Base-by-base conservation (phyloP, 768 basidiomycete species). In the Leccinum incarnatum region DNA sequence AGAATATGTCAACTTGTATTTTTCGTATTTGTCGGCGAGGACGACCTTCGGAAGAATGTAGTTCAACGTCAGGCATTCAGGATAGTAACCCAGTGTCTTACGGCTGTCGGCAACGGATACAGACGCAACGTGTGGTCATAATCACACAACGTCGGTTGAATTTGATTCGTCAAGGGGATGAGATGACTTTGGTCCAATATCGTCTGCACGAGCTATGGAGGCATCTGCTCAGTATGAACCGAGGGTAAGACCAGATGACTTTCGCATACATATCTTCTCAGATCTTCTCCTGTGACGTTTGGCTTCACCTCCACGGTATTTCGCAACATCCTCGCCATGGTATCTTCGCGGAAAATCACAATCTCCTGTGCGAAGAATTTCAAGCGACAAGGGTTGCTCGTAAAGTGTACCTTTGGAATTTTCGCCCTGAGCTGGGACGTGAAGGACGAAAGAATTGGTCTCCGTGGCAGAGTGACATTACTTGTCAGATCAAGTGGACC, bases 341-440 rank as follows among this genome's bases (percentile, higher is more conserved):
- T 72, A 70, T 98, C 94, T 65, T 98, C 93, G 45, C 97, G 79
- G 68, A 91, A 97, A 25, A 99, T 76, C 47, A 98, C 95, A 54
- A 99, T 86, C 75, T 99, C 97, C 70, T 98, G 95, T 29, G 91
- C 85, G 70, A 95, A 95, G 69, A 97, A 98, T 66, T 92, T 91
- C 66, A 98, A 84, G 19, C 97, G 85, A 74, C 94, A 96, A 2
- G 97, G 97, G 72, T 98, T 97, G 37, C 86, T 89, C 8, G 85
- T 87, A 67, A 98, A 89, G 65, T 90, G 85, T 1, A 87, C 81
- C 67, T 90, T 89, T 0, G 94, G 91, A 27, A 98, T 72, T 64
- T 87, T 86, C 1, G 81, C 75, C 65, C 80, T 85, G 36, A 99
- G 75, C 37, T 87, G 84, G 15, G 84, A 74, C 0, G 85, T 81